Conservation (phyloP, 2,329 filamentous ascomycete genomes). For the Aspergillus fijiensis region DNA sequence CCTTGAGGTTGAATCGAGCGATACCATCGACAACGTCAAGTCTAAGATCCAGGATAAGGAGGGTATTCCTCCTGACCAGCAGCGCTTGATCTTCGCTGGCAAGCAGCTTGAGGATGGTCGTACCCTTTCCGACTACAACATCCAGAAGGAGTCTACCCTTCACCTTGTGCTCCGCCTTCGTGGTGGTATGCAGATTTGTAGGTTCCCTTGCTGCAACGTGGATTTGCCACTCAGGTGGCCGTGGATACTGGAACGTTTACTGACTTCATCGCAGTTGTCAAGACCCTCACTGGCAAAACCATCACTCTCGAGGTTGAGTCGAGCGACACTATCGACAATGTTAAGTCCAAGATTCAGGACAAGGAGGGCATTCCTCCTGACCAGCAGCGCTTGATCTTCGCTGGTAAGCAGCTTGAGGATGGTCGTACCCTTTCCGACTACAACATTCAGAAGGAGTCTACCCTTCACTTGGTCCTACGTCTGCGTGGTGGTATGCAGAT, state of each 20-base stretch:
- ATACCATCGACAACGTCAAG: conserved; percentile 57
- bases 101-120: conserved; percentile 60
- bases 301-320: conserved; percentile 67
- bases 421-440: conserved; percentile 87
- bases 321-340: conserved; percentile 90
- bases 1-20: conserved; percentile 51
- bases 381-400: conserved; percentile 94
- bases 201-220: conserved; percentile 25
- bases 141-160: conserved; percentile 65
- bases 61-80: conserved; percentile 59
- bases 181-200: conserved; percentile 64
- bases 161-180: conserved; percentile 73
- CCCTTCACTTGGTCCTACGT: conserved; percentile 80
- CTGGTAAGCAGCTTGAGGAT: conserved; percentile 94
- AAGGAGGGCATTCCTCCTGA: conserved; percentile 97
- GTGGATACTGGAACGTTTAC: neutral
- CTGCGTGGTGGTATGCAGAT: conserved; percentile 76
- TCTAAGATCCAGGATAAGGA: conserved; percentile 62
- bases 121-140: conserved; percentile 57
- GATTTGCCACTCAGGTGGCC: conserved; percentile 15
- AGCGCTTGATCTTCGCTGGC: conserved; percentile 59
- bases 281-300: conserved; percentile 62
- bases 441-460: conserved; percentile 94
- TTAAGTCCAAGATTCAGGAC: conserved; percentile 96
- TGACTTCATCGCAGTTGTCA: conserved; percentile 48